Conservation (phyloP, 2,329 filamentous ascomycete genomes). For the Alternaria infectoria region DNA sequence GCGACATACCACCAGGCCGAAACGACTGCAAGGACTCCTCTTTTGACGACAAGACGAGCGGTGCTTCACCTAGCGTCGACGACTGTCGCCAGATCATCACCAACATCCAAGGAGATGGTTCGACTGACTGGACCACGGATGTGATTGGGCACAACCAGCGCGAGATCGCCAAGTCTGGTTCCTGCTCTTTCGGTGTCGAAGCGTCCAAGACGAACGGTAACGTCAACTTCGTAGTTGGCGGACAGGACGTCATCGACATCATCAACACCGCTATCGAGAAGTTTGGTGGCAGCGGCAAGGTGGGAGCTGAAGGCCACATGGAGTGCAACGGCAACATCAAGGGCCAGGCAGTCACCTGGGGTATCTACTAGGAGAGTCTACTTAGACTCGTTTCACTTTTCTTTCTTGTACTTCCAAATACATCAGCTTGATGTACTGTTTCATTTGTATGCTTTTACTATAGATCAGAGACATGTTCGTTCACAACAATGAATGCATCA, state of each 20-base stretch:
- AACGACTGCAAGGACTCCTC: background rate
- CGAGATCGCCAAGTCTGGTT: background rate
- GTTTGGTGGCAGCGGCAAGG: constrained; percentile 3
- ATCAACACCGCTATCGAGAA: constrained; percentile 6
- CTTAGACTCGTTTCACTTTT: too few species aligned
- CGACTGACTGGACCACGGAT: background rate
- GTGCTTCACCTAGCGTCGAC: constrained; percentile 5
- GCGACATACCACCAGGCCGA: background rate
- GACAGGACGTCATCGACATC: constrained; percentile 8
- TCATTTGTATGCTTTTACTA: too few species aligned
- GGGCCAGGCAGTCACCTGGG: background rate
- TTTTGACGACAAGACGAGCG: constrained; percentile 2
- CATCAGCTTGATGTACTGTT: too few species aligned
- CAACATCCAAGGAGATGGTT: constrained; percentile 4
- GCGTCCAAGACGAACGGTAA: background rate
- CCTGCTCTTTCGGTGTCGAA: constrained; percentile 2
- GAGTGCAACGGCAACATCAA: background rate
- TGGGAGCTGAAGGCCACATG: constrained; percentile 5
- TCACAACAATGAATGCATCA: too few species aligned
- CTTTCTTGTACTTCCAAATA: too few species aligned
- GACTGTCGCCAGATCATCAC: constrained; percentile 9
- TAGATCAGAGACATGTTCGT: too few species aligned
- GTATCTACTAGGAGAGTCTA: too few species aligned
- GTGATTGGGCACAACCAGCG: background rate
- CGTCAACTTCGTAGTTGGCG: constrained; percentile 1